Conservation (phyloP, 1,284 basidiomycete species). For the Malassezia globosa region DNA sequence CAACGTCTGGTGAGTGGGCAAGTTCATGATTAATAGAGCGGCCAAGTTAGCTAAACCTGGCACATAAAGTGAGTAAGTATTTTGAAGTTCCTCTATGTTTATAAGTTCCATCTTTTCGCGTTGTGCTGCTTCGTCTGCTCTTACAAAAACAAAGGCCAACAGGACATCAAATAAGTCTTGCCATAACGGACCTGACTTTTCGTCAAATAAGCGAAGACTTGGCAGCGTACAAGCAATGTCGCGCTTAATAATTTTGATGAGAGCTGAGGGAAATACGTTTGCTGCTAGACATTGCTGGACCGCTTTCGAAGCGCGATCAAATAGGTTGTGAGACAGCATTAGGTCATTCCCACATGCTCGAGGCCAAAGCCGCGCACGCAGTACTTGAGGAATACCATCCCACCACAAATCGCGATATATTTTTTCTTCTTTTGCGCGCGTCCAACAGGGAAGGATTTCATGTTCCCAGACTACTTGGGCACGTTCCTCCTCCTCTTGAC, state of each 20-base stretch:
- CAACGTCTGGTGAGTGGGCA: conserved; percentile 65
- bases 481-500: conserved; percentile 52
- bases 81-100: background rate
- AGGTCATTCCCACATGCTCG: conserved; percentile 76
- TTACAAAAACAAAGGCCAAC: conserved; percentile 78
- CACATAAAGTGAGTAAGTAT: conserved; percentile 29
- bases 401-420: conserved; percentile 72
- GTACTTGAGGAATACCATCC: conserved; percentile 73
- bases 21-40: conserved; percentile 79
- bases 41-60: conserved; percentile 53
- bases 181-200: conserved; percentile 66
- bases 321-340: conserved; percentile 54
- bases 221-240: conserved; percentile 75
- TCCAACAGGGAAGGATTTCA: conserved; percentile 72
- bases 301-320: conserved; percentile 14
- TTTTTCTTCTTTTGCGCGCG: conserved; percentile 58
- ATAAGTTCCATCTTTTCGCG: background rate
- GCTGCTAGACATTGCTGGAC: conserved; percentile 11
- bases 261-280: conserved; percentile 31
- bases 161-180: conserved; percentile 75
- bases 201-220: conserved; percentile 72
- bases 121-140: conserved; percentile 61
- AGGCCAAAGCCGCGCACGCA: conserved; percentile 77
- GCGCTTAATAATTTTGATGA: conserved; percentile 62
- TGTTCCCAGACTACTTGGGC: conserved; percentile 65